These are phyloP conservation scores for Waltergamsia citrina DNA, from an alignment of 2,329 filamentous ascomycete genomes.

Conservation along the genomic window DNA sequence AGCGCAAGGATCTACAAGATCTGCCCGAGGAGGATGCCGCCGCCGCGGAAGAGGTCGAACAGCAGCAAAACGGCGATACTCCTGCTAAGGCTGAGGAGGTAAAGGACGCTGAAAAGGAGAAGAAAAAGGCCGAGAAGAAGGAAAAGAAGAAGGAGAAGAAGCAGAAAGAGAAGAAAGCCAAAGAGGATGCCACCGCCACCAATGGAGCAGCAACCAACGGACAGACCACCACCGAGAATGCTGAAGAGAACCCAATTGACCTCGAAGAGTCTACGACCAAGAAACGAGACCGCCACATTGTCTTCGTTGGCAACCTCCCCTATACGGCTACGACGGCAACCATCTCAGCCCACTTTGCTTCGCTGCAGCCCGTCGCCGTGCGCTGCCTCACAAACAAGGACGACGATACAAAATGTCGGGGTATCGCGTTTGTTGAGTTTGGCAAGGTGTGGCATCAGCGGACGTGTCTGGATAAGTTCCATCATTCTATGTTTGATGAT, in stretches of 20 bases:
- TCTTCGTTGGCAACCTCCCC: slow-evolving; percentile 66
- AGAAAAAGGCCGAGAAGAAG: slow-evolving; percentile 9
- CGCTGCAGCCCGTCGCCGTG: slow-evolving; percentile 39
- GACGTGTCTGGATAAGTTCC: slow-evolving; percentile 82
- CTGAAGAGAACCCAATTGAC: no score
- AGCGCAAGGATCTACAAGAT: slow-evolving; percentile 25
- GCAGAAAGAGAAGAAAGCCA: slow-evolving; percentile 18
- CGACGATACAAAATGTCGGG: slow-evolving; percentile 53
- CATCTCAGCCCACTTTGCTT: slow-evolving; percentile 67
- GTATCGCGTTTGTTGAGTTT: slow-evolving; percentile 86
- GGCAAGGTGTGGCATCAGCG: slow-evolving; percentile 81
- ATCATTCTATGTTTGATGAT: slow-evolving; percentile 70
- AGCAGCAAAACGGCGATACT: slow-evolving; percentile 11
- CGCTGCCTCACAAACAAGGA: slow-evolving; percentile 64
- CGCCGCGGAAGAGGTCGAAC: slow-evolving; percentile 12
- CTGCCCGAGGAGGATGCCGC: slow-evolving; percentile 22
- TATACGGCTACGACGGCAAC: slow-evolving; percentile 66
- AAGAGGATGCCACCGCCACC: slow-evolving; percentile 12
- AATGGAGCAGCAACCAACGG: slow-evolving; percentile 6
- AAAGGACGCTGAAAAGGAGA: slow-evolving; percentile 18
- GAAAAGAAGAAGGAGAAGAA: slow-evolving; percentile 12
- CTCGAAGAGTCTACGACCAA: slow-evolving; percentile 7
- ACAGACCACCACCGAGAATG: slow-evolving; percentile 4
- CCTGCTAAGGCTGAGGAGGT: slow-evolving; percentile 10
- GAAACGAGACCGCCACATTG: slow-evolving; percentile 20